Base-by-base conservation (phyloP, 2,329 filamentous ascomycete species). In the Cladosporium colombiae region DNA sequence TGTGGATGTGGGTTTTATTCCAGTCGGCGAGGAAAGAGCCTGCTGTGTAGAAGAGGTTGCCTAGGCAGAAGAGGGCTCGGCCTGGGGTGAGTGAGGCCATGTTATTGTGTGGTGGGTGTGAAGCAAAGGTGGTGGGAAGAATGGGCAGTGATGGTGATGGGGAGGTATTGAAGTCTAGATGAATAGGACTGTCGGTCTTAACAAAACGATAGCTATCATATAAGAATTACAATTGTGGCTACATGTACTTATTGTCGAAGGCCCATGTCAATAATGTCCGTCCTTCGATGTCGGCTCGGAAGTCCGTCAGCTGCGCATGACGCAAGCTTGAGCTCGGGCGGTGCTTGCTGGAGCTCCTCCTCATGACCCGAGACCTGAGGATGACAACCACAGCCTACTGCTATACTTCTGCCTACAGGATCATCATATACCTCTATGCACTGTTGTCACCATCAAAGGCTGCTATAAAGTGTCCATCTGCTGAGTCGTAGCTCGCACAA, bases 1-100 rank as follows among this genome's bases (percentile, higher is more conserved):
- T 83, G 66, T 76, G 74, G 67, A 84, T 74, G 73, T 83, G 81
- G 0, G 81, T 82, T 58, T 80, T 72, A 70, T 74, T 77, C 69
- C 70, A 78, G 64, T 78, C 77, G 52, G 75, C 76, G 7, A 73
- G 10, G 63, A 76, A 79, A 29, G 75, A 73, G n/a, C 75, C 77
- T 50, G 73, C 62, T 33, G 68, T 65, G 64, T 76, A 77, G 46
- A 72, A 35, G 4, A 78, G 68, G 56, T 75, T 77, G 29, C 71
- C 70, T 31, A 78, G 65, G 29, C 73, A 63, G 44, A 79, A 72
- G 64, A 77, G 67, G 46, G 65, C 35, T 50, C 74, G 73, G 57
- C 76, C 77, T 14, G 67, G 62, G 5, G 72, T 74, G 56, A 73
- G 27, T 21, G 40, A 21, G 46, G 56, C n/a, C n/a, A 56, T 21